These are phyloP conservation scores for Claviceps sp. DNA, from an alignment of 2,329 filamentous ascomycete species.

Conservation along the genomic window DNA sequence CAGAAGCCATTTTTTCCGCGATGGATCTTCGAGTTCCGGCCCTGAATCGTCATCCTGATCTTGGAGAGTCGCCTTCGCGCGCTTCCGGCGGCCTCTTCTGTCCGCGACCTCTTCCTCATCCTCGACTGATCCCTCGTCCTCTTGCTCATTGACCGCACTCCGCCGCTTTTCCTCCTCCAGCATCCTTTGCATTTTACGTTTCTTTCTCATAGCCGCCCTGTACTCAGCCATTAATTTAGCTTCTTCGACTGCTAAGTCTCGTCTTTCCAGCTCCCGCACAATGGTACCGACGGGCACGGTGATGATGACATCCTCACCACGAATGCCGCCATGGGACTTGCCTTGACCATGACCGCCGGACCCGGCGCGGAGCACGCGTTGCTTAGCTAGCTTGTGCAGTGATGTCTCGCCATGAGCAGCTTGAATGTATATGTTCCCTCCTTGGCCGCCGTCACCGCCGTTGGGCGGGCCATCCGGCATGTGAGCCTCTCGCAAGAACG, in stretches of 20 bases:
- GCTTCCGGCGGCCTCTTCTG: conserved; percentile 4
- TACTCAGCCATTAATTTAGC: conserved; percentile 20
- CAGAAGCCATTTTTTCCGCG: conserved; percentile 67
- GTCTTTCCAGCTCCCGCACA: conserved; percentile 64
- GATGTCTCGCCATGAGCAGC: conserved; percentile 84
- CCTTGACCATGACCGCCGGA: conserved; percentile 69
- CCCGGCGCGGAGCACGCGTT: conserved; percentile 60
- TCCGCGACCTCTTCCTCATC: conserved; percentile 3
- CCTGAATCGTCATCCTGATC: conserved; percentile 21
- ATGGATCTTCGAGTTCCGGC: conserved; percentile 29
- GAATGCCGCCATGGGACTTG: conserved; percentile 56
- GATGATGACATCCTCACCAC: conserved; percentile 78
- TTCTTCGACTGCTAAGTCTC: conserved; percentile 65
- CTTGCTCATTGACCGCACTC: conserved; percentile 4
- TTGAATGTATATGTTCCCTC: conserved; percentile 89
- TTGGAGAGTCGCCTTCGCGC: neutral
- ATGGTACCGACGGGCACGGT: conserved; percentile 89
- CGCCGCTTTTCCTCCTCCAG: conserved; percentile 22
- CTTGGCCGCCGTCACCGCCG: conserved; percentile 84
- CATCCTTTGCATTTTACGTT: conserved; percentile 16
- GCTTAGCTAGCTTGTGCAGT: conserved; percentile 75
- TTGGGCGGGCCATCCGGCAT: conserved; percentile 82
- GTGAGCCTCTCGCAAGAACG: conserved; percentile 85
- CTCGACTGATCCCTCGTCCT: conserved; percentile 4
- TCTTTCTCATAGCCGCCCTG: conserved; percentile 19